phyloP scores from a whole-genome alignment of 1,284 basidiomycete genomes.

The Takashimella koratensis region DNA sequence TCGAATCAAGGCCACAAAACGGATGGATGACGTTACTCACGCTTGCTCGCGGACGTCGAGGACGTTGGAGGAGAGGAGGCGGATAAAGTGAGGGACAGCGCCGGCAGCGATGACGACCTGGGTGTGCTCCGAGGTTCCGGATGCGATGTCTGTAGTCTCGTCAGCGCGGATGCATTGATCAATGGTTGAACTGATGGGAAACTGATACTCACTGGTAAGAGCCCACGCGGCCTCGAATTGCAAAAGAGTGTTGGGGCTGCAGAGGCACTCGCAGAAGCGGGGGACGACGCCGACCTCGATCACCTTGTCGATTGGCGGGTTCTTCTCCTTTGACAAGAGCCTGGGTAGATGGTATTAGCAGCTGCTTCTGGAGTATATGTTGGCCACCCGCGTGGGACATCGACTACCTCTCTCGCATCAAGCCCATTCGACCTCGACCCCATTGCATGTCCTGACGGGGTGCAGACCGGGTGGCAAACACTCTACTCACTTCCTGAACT shows the following conservation, averaged over 20 bases:
- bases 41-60: constrained; percentile 94
- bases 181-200: not conserved
- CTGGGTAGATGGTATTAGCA: constrained; percentile 28
- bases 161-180: not conserved
- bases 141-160: constrained; percentile 70
- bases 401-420: no score
- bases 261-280: constrained; percentile 94
- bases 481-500: constrained; percentile 86
- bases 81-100: constrained; percentile 97
- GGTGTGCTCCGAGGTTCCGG: constrained; percentile 97
- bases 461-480: no score
- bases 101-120: constrained; percentile 94
- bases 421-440: no score
- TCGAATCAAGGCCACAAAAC: not conserved
- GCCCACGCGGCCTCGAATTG: constrained; percentile 99
- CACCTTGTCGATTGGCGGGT: constrained; percentile 98
- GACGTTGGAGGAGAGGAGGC: constrained; percentile 75
- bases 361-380: no score
- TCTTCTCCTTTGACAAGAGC: constrained; percentile 97
- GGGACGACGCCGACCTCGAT: constrained; percentile 97
- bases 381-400: no score
- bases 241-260: constrained; percentile 85
- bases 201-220: constrained; percentile 64
- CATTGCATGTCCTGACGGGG: no score
- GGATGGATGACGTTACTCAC: no score